Percentiles rank a stretch among this genome's conserved stretches.
These are phyloP conservation scores for Chenopodium quinoa DNA, from an alignment of 148 eudicot species.

Conservation along the genomic window DNA sequence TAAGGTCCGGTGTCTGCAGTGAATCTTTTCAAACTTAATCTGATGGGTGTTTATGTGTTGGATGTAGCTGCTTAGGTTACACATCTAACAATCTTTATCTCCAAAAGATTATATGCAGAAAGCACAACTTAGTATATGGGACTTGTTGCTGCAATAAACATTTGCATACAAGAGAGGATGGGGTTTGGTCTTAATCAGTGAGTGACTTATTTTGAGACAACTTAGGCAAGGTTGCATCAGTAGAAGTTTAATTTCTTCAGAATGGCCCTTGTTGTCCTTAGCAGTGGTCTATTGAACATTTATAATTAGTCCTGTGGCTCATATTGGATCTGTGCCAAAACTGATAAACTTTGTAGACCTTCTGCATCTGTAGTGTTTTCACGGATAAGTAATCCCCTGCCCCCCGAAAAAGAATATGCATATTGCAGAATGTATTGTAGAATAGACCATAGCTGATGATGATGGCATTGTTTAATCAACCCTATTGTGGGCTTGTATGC, in stretches of 20 bases:
- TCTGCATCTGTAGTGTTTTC: neutral
- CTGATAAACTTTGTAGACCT: neutral
- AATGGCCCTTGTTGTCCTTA: neutral
- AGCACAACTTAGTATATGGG: neutral
- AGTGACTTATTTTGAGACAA: neutral
- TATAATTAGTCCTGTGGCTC: neutral
- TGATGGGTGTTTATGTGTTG: neutral
- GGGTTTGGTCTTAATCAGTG: neutral
- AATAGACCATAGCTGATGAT: neutral
- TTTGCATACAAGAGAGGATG: neutral
- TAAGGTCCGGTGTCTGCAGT: slow-evolving; percentile 3
- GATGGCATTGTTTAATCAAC: neutral
- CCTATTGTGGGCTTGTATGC: neutral
- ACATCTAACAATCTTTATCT: neutral
- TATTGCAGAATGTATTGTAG: neutral
- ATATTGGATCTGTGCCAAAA: neutral
- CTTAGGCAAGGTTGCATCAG: neutral
- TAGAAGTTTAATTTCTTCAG: neutral
- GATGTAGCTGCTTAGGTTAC: neutral
- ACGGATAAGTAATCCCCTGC: neutral
- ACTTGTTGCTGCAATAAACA: neutral
- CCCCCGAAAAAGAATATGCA: neutral
- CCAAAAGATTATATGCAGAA: too few relatives aligned
- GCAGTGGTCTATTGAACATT: neutral
- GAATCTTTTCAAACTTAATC: neutral